These are phyloP conservation scores for Elsinoe fawcettii DNA, from an alignment of 2,329 filamentous ascomycete genomes.

Conservation along the genomic window DNA sequence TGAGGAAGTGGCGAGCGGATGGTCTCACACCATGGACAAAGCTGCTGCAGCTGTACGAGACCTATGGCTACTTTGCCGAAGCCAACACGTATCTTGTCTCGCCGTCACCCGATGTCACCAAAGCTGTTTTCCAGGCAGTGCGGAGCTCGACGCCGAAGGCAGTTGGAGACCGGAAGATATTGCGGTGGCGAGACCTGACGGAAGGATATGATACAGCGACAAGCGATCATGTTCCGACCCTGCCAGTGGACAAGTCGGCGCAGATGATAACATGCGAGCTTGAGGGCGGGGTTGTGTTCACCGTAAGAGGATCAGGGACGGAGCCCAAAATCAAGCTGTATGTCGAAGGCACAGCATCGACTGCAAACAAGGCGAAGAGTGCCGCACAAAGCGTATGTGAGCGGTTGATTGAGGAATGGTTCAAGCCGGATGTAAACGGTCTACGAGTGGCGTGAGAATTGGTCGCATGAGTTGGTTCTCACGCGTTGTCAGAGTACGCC, in stretches of 20 bases:
- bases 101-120: slow-evolving; percentile 46
- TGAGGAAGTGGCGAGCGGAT: slow-evolving; percentile 44
- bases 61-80: slow-evolving; percentile 55
- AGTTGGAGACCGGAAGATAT: slow-evolving; percentile 43
- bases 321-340: slow-evolving; percentile 61
- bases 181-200: slow-evolving; percentile 56
- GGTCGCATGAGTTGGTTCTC: not conserved
- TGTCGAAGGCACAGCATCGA: slow-evolving; percentile 41
- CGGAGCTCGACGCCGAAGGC: slow-evolving; percentile 25
- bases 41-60: slow-evolving; percentile 49
- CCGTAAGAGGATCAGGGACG: slow-evolving; percentile 54
- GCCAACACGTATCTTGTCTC: slow-evolving; percentile 58
- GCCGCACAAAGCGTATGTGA: slow-evolving; percentile 40
- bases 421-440: slow-evolving; percentile 28
- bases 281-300: slow-evolving; percentile 49
- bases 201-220: slow-evolving; percentile 52
- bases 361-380: slow-evolving; percentile 35
- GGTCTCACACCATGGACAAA: slow-evolving; percentile 51
- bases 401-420: slow-evolving; percentile 45
- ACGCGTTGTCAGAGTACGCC: slow-evolving; percentile 28
- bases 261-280: slow-evolving; percentile 60
- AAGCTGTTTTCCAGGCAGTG: slow-evolving; percentile 48
- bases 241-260: slow-evolving; percentile 49
- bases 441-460: slow-evolving; percentile 22
- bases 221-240: slow-evolving; percentile 42